Evolutionary conservation across 768 basidiomycete genomes (phyloP), one percentile per base, ranked within the genome.

Genomic region (Tricholoma bakamatsutake): DNA sequence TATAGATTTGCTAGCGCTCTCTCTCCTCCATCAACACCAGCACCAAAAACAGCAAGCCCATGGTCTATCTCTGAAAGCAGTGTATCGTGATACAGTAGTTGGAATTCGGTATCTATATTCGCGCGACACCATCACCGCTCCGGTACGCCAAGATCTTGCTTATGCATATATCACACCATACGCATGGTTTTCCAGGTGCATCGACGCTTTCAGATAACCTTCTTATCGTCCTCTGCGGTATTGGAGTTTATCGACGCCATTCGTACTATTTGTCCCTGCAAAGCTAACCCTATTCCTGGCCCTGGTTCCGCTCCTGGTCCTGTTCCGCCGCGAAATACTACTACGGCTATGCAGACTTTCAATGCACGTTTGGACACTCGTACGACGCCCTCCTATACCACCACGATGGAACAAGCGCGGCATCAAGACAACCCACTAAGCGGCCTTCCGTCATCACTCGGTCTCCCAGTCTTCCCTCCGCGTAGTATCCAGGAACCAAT

Each of bases 131-230:
- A 59, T 48, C 48, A 56, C 53, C 43, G 50, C 27, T 30, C 64
- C 64, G 33, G 64, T 62, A 51, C 54, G 57, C 45, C 28, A 30
- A 43, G 13, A 27, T 28, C 17, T 59, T 55, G 42, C 48, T 31
- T 31, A 33, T 3, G n/a, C n/a, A 53, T 17, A 53, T 17, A 17
- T 28, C 5, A 12, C 39, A 28, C 57, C 45, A 47, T 17, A 49
- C 53, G 27, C 39, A 35, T 54, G 27, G 12, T 59, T 52, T 51
- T 6, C n/a, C 58, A 90, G 89, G 70, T 75, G 2, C 88, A 85
- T 66, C 82, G 86, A 50, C 84, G 89, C 13, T 88, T 92, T 62
- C 89, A 92, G 65, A 77, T 90, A 28, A 83, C 84, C 18, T 90
- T 92, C 58, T 64, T 73, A 50, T 74, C 77, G n/a, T 51, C 72